Base-by-base conservation (phyloP, 1,284 basidiomycete genomes). In the Ceratobasidium sp. region DNA sequence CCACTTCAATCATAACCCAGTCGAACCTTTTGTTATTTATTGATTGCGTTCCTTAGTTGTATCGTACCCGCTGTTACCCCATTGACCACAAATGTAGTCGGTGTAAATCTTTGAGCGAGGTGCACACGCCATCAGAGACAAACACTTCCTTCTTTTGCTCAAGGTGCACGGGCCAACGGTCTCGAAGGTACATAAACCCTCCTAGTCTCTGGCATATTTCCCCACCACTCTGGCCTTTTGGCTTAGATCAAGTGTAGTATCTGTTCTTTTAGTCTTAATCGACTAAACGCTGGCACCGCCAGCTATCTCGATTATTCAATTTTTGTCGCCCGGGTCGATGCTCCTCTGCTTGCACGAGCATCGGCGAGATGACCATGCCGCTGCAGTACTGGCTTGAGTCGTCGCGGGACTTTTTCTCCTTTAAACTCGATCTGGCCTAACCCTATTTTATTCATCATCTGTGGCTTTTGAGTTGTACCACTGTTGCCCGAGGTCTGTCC, bases 161-260 rank as follows among this genome's bases (percentile, higher is more conserved):
- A 6, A 23, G 21, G 23, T 18, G 52, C 52, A 48, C 52, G 52
- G 52, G 26, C 52, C 21, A 32, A 6, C 21, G 6, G 16, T 21
- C 23, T 4, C 21, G 12, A 53, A 26, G 16, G 8, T 26, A 53
- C 9, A 53, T 53, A 6, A 26, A 53, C 52, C 26, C 28, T 26
- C 6, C 52, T 23, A 18, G 3, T 14, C 21, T 12, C 23, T 6
- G 6, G 8, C 18, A 4, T 28, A 26, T 73, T 61, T 83, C 85
- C 76, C 86, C 83, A 90, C 89, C 89, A 90, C 90, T 93, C 89
- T 93, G 92, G 89, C 92, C 92, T 90, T 91, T 92, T 92, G 92
- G 92, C 90, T 92, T 94, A 92, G 92, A 92, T 92, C 91, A 93
- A 93, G 92, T 93, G 92, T 93, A 93, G 92, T 92, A 92, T 91